phyloP scores from a whole-genome alignment of 805 yeast species.

The Middelhovenomyces tepae region DNA sequence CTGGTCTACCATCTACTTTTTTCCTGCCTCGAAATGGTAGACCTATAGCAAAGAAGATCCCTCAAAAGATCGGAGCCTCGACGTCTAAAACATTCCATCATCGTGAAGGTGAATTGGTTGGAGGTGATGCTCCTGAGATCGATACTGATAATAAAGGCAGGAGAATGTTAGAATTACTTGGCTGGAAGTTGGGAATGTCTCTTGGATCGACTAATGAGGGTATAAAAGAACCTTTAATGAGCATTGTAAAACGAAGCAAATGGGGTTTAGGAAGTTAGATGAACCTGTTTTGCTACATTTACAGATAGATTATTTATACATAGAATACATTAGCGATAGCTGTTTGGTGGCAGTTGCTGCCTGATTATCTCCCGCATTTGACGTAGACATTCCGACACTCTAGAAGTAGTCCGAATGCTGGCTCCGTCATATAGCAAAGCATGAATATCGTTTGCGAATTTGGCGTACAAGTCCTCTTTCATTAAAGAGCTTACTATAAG shows the following conservation, averaged over 20 bases:
- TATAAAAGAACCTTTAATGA: neutral
- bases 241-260: conserved; percentile 1
- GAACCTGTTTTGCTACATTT: no score
- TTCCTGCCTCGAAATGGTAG: no score
- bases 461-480: conserved; percentile 9
- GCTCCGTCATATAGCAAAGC: conserved; percentile 5
- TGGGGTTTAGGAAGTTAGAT: conserved; percentile 4
- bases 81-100: no score
- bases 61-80: no score
- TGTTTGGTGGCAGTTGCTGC: no score
- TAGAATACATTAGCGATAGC: no score
- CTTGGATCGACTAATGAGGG: neutral
- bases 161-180: conserved; percentile 1
- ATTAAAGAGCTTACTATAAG: conserved; percentile 8
- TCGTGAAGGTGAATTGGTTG: conserved; percentile 4
- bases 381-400: conserved; percentile 6
- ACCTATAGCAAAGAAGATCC: no score
- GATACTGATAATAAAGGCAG: conserved; percentile 1
- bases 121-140: conserved; percentile 1
- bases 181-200: conserved; percentile 2
- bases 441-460: conserved; percentile 11
- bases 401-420: neutral
- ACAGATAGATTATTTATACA: no score
- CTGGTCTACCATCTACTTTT: no score
- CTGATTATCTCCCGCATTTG: no score